Evolutionary conservation across 2,329 filamentous ascomycete genomes (phyloP).

Genomic region (Karstenula rhodostoma): DNA sequence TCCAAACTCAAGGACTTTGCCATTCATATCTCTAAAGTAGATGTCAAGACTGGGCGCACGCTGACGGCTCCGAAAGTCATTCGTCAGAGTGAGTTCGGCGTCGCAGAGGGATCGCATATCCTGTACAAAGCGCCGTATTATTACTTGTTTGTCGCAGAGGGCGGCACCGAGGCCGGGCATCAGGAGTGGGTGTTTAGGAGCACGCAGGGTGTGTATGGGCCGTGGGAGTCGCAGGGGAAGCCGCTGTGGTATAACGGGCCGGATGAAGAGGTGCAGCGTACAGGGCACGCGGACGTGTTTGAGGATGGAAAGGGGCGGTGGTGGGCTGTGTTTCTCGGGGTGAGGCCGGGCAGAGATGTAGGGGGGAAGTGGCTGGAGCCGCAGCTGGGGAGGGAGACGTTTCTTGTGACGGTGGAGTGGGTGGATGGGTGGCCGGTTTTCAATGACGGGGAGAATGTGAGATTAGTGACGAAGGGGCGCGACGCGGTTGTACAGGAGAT

Average conservation of each 20-base stretch:
- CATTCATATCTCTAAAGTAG: slow-evolving; percentile 39
- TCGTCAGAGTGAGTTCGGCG: slow-evolving; percentile 32
- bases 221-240: slow-evolving; percentile 48
- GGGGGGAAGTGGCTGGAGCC: slow-evolving; percentile 15
- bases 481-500: slow-evolving; percentile 11
- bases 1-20: slow-evolving; percentile 37
- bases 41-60: slow-evolving; percentile 40
- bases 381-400: slow-evolving; percentile 57
- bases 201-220: slow-evolving; percentile 50
- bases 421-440: slow-evolving; percentile 62
- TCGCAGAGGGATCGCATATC: slow-evolving; percentile 49
- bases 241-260: slow-evolving; percentile 46
- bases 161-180: slow-evolving; percentile 47
- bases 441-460: slow-evolving; percentile 57
- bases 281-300: slow-evolving; percentile 37
- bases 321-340: slow-evolving; percentile 49
- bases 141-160: slow-evolving; percentile 44
- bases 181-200: slow-evolving; percentile 62
- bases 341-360: slow-evolving; percentile 24
- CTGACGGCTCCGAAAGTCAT: slow-evolving; percentile 31
- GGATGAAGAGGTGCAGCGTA: slow-evolving; percentile 43
- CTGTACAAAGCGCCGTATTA: slow-evolving; percentile 33
- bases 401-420: slow-evolving; percentile 61
- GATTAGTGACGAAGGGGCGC: slow-evolving; percentile 43
- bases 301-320: slow-evolving; percentile 32